Percentiles rank a stretch among this genome's conserved stretches.
phyloP scores from a whole-genome alignment of 2,329 filamentous ascomycete genomes.

The Chalara sp. region DNA sequence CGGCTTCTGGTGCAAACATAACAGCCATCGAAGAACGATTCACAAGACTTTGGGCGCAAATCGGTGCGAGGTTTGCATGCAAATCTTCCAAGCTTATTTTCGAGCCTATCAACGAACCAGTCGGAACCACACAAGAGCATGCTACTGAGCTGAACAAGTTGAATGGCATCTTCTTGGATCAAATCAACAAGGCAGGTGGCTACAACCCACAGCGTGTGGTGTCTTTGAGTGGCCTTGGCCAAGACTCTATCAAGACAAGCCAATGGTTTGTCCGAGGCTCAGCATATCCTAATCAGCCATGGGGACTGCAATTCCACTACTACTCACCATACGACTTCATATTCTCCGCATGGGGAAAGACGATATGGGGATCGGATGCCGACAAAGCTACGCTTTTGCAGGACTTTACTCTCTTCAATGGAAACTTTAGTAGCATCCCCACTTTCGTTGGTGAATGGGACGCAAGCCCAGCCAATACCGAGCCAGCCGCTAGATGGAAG shows the following conservation, averaged over 20 bases:
- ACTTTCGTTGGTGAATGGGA: conserved; percentile 53
- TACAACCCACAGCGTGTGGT: conserved; percentile 49
- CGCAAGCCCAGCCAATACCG: conserved; percentile 38
- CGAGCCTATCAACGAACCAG: conserved; percentile 54
- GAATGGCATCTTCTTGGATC: conserved; percentile 48
- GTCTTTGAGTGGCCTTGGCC: conserved; percentile 46
- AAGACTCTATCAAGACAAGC: conserved; percentile 38
- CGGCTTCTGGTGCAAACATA: conserved; percentile 36
- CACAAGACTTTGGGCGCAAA: conserved; percentile 49
- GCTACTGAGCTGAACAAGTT: conserved; percentile 45
- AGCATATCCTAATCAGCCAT: conserved; percentile 43
- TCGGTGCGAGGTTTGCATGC: conserved; percentile 45
- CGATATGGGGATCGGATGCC: conserved; percentile 48
- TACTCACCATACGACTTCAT: conserved; percentile 48
- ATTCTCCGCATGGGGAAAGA: conserved; percentile 49
- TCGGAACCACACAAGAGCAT: conserved; percentile 43
- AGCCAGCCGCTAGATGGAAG: conserved; percentile 49
- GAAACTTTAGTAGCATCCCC: conserved; percentile 48
- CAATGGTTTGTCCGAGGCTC: conserved; percentile 37
- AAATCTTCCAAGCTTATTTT: conserved; percentile 48
- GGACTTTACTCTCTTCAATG: conserved; percentile 43
- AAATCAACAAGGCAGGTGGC: conserved; percentile 46
- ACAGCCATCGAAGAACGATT: conserved; percentile 50
- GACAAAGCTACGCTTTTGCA: conserved; percentile 42
- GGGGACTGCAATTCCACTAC: conserved; percentile 56